Conservation (phyloP, 805 yeast species). For the Saccharomycopsis vini region DNA sequence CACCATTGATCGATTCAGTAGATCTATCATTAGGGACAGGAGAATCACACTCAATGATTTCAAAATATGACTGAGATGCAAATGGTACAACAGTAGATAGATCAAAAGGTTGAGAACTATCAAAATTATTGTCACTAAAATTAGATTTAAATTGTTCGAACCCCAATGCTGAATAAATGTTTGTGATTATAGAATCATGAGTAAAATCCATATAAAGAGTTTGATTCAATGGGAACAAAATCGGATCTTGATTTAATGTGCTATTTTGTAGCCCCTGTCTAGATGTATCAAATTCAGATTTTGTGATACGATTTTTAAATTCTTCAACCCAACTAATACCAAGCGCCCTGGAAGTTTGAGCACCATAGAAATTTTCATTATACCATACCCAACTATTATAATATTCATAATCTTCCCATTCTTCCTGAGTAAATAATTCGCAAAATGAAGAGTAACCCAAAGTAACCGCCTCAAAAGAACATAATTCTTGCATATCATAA, state of each 20-base stretch:
- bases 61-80: conserved; percentile 19
- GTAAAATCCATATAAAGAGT: conserved; percentile 61
- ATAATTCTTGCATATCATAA: conserved; percentile 47
- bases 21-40: conserved; percentile 16
- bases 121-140: conserved; percentile 12
- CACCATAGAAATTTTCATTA: conserved; percentile 61
- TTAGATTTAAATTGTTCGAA: conserved; percentile 25
- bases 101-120: conserved; percentile 16
- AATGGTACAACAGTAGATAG: conserved; percentile 20
- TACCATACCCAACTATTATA: conserved; percentile 49
- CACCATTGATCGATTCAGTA: not conserved
- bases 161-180: conserved; percentile 58
- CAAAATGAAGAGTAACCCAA: conserved; percentile 62
- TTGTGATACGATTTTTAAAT: conserved; percentile 32
- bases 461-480: conserved; percentile 70
- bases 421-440: conserved; percentile 56
- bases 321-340: conserved; percentile 51
- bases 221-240: conserved; percentile 32
- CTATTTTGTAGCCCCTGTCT: conserved; percentile 40
- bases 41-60: conserved; percentile 19
- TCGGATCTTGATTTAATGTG: conserved; percentile 25
- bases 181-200: conserved; percentile 63
- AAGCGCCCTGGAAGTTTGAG: conserved; percentile 44
- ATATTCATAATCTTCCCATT: conserved; percentile 56
- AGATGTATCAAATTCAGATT: conserved; percentile 41